A percentile compares a stretch with the other conserved stretches of the same genome.
Evolutionary conservation across 768 basidiomycete species (phyloP).

Genomic region (Calocera cornea): DNA sequence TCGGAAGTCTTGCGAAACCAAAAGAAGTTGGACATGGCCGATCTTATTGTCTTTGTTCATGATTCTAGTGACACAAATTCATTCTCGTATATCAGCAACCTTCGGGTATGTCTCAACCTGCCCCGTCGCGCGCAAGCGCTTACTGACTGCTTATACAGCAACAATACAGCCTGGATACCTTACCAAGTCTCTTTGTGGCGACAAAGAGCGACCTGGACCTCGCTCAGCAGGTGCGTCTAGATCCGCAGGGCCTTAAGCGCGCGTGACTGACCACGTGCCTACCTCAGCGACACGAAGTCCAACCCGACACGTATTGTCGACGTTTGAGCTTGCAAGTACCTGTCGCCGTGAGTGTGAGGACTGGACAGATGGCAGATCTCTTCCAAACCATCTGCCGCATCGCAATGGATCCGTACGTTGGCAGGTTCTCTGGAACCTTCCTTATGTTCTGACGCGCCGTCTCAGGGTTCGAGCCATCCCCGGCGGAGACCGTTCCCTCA

Average conservation of each 20-base stretch:
- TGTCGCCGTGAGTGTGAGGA: constrained; percentile 83
- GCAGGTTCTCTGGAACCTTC: not conserved
- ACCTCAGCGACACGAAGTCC: constrained; percentile 82
- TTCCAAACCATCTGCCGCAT: constrained; percentile 75
- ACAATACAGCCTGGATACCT: constrained; percentile 91
- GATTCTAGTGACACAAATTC: constrained; percentile 98
- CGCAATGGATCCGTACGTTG: constrained; percentile 64
- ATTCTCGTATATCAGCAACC: constrained; percentile 94
- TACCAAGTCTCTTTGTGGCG: constrained; percentile 94
- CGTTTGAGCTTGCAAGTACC: constrained; percentile 82
- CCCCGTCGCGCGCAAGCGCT: not conserved
- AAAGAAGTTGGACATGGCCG: constrained; percentile 83
- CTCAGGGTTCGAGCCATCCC: constrained; percentile 4
- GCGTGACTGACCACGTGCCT: not conserved
- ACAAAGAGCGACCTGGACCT: constrained; percentile 97
- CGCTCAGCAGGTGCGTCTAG: constrained; percentile 62
- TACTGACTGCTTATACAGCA: constrained; percentile 40
- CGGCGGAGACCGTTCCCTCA: constrained; percentile 2
- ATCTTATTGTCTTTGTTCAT: constrained; percentile 90
- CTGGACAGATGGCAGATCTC: constrained; percentile 71
- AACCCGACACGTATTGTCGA: constrained; percentile 93
- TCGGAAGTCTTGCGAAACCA: constrained; percentile 74
- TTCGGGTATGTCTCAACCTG: constrained; percentile 49
- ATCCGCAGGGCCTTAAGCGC: not conserved
- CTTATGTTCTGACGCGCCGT: not conserved